A percentile compares a stretch with the other conserved stretches of the same genome.
Evolutionary conservation across 768 basidiomycete species (phyloP).

Genomic region (Boletellus ananiceps): DNA sequence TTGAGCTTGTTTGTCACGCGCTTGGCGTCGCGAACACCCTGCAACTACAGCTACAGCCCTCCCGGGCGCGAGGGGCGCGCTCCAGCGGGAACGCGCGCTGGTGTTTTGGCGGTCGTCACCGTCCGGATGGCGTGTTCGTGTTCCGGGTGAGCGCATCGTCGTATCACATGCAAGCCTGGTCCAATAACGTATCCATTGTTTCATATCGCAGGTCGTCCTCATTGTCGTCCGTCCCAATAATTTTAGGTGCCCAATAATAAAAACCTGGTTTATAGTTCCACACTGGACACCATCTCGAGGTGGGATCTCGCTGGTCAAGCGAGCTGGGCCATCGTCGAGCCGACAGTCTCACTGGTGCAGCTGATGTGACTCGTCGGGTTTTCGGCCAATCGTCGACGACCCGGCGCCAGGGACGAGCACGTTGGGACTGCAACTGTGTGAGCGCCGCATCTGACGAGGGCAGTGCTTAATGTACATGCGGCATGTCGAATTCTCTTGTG

Average conservation of each 20-base stretch:
- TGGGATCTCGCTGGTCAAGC: neutral
- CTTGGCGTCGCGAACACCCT: too few species aligned
- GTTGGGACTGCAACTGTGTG: neutral
- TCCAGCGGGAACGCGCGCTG: too few species aligned
- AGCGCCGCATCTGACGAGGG: conserved; percentile 7
- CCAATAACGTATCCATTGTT: conserved; percentile 14
- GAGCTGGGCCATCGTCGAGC: conserved; percentile 2
- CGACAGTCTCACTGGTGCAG: neutral
- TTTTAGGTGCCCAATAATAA: too few species aligned
- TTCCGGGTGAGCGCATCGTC: conserved; percentile 8
- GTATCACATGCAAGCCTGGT: neutral
- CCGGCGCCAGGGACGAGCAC: conserved; percentile 6
- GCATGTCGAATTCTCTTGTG: neutral
- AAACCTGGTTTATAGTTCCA: too few species aligned
- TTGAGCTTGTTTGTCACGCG: conserved; percentile 19
- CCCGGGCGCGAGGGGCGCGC: too few species aligned
- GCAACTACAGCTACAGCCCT: too few species aligned
- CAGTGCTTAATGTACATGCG: conserved; percentile 11
- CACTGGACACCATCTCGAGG: too few species aligned
- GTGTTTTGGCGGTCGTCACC: neutral
- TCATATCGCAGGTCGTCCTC: neutral
- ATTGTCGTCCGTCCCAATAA: neutral
- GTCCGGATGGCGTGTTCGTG: neutral
- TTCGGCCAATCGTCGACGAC: conserved; percentile 5
- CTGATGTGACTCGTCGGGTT: conserved; percentile 4